Evolutionary conservation across 2,329 filamentous ascomycete species (phyloP).

Genomic region (Elsinoe australis): DNA sequence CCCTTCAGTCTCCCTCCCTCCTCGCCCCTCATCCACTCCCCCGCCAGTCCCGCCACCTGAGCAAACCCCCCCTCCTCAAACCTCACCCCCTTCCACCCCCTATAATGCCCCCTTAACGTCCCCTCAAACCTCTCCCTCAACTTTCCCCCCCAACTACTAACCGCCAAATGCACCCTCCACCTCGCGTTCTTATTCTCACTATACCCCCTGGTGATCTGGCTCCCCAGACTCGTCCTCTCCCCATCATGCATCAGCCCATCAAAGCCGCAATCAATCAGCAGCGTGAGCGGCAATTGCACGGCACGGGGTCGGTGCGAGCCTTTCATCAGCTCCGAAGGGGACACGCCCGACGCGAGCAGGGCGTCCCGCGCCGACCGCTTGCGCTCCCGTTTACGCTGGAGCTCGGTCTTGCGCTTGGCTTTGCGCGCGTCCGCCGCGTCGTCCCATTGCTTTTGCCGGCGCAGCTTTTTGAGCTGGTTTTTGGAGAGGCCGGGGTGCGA

Average conservation of each 20-base stretch:
- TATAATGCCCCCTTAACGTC: slow-evolving; percentile 61
- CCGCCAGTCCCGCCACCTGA: slow-evolving; percentile 57
- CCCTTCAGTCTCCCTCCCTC: slow-evolving; percentile 55
- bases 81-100: slow-evolving; percentile 68
- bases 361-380: slow-evolving; percentile 33
- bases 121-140: slow-evolving; percentile 74
- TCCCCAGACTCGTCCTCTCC: slow-evolving; percentile 72
- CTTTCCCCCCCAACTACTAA: slow-evolving; percentile 69
- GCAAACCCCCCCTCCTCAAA: slow-evolving; percentile 71
- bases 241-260: slow-evolving; percentile 82
- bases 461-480: slow-evolving; percentile 73
- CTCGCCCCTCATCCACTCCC: slow-evolving; percentile 56
- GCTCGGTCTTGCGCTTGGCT: slow-evolving; percentile 51
- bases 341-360: slow-evolving; percentile 4
- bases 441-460: slow-evolving; percentile 67
- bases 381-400: slow-evolving; percentile 46
- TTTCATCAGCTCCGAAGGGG: slow-evolving; percentile 17
- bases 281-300: slow-evolving; percentile 62
- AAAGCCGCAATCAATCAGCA: slow-evolving; percentile 88
- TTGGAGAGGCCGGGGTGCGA: slow-evolving; percentile 57
- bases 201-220: slow-evolving; percentile 81
- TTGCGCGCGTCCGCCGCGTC: slow-evolving; percentile 55
- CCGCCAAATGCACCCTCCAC: slow-evolving; percentile 62
- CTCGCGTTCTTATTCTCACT: slow-evolving; percentile 69
- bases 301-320: slow-evolving; percentile 27